Conservation (phyloP, 2,329 filamentous ascomycete species). For the Calonectria hawksworthii region DNA sequence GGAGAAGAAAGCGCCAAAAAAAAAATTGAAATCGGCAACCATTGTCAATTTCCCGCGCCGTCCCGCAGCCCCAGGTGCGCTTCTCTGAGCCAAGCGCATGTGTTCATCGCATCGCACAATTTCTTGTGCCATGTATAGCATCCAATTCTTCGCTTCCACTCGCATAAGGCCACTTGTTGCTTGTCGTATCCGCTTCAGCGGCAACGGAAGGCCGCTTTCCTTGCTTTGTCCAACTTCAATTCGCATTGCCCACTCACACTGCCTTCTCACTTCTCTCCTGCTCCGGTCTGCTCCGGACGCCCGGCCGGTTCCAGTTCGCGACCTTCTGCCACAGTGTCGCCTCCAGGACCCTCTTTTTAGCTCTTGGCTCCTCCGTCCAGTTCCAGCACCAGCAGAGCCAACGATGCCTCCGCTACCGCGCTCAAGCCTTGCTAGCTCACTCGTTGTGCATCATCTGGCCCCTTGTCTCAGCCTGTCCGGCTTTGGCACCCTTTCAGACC, state of each 20-base stretch:
- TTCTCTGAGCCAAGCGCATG: neutral
- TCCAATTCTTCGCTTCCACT: neutral
- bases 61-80: neutral
- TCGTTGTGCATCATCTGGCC: constrained; percentile 24
- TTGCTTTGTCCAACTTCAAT: constrained; percentile 22
- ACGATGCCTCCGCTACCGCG: constrained; percentile 33
- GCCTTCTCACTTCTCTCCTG: constrained; percentile 24
- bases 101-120: neutral
- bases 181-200: neutral
- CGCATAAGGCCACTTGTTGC: neutral
- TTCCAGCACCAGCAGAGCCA: constrained; percentile 3
- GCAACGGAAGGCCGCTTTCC: constrained; percentile 2
- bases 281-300: constrained; percentile 42
- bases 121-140: neutral
- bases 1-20: constrained; percentile 11
- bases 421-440: constrained; percentile 25
- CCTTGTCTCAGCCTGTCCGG: constrained; percentile 29
- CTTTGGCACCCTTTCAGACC: constrained; percentile 26
- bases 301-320: constrained; percentile 19
- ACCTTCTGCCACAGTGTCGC: constrained; percentile 33
- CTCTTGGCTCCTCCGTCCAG: constrained; percentile 20
- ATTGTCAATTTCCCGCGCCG: constrained; percentile 4
- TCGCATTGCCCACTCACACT: constrained; percentile 23
- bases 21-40: neutral
- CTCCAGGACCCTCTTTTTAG: constrained; percentile 27